Percentiles rank a stretch among this genome's conserved stretches.
Conservation (phyloP, 257 asterid genomes). For the Capsicum rhomboideum region DNA sequence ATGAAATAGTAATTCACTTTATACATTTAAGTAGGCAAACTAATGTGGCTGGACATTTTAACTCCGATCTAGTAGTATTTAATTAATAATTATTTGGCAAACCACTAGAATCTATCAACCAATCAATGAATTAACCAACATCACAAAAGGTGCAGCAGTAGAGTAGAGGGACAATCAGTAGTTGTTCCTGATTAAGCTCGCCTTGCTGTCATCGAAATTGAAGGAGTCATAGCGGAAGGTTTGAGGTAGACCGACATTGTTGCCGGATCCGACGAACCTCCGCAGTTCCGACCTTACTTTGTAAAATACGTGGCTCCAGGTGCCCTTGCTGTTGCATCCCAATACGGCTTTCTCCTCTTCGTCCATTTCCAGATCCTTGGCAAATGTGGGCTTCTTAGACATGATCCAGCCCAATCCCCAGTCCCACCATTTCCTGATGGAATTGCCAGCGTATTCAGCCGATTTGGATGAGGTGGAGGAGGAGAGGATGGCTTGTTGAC, state of each 20-base stretch:
- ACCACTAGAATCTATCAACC: neutral
- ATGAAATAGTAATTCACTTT: too few relatives aligned
- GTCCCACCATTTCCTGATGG: conserved; percentile 75
- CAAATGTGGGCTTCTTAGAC: conserved; percentile 63
- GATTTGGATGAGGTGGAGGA: conserved; percentile 48
- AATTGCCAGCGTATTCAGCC: conserved; percentile 33
- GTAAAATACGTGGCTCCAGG: conserved; percentile 73
- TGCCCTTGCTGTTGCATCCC: conserved; percentile 69
- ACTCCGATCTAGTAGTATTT: neutral
- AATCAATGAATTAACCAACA: neutral
- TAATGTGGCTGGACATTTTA: neutral
- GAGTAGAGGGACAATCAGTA: neutral
- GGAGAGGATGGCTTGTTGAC: neutral
- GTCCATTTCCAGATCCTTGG: conserved; percentile 81
- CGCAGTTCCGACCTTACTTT: conserved; percentile 55
- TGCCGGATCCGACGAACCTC: conserved; percentile 44
- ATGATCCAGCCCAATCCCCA: conserved; percentile 78
- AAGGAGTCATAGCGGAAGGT: conserved; percentile 49
- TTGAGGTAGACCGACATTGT: conserved; percentile 63
- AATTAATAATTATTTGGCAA: neutral
- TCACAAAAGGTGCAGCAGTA: neutral
- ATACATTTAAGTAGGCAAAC: neutral
- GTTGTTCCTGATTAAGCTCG: neutral
- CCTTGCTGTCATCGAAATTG: conserved; percentile 19
- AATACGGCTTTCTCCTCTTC: conserved; percentile 54